A percentile compares a stretch with the other conserved stretches of the same genome.
phyloP scores from a whole-genome alignment of 2,329 filamentous ascomycete genomes.

The Aspergillus awamori region DNA sequence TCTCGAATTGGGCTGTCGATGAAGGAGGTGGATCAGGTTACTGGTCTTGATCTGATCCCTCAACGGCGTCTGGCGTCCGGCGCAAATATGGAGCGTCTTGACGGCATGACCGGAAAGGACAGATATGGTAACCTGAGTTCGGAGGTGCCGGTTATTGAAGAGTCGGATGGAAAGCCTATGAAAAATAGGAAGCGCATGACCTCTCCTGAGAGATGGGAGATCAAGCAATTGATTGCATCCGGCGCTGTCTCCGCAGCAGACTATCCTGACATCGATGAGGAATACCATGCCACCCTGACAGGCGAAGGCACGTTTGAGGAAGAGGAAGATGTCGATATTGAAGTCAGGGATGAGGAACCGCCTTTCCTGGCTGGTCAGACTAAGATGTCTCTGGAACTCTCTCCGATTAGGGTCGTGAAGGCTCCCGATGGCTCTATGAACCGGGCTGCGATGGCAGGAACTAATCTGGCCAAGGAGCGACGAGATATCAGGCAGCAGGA shows the following conservation, averaged over 20 bases:
- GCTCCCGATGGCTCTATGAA: conserved; percentile 98
- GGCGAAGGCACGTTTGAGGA: conserved; percentile 87
- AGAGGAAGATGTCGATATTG: conserved; percentile 96
- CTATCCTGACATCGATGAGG: conserved; percentile 91
- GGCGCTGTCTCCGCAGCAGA: conserved; percentile 91
- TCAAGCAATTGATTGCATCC: conserved; percentile 92
- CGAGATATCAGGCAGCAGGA: conserved; percentile 89
- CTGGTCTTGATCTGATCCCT: conserved; percentile 79
- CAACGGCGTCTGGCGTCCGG: conserved; percentile 80
- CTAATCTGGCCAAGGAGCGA: conserved; percentile 83
- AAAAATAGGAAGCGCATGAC: conserved; percentile 88
- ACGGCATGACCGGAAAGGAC: conserved; percentile 59
- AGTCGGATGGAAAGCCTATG: conserved; percentile 57
- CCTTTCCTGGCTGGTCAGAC: conserved; percentile 95
- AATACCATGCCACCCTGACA: conserved; percentile 83
- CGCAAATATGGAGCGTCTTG: conserved; percentile 82
- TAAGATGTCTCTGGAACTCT: conserved; percentile 91
- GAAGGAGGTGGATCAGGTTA: conserved; percentile 94
- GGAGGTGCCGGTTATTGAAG: conserved; percentile 66
- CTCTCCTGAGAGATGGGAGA: conserved; percentile 96
- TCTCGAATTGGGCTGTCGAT: conserved; percentile 85
- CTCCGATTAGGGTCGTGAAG: conserved; percentile 94
- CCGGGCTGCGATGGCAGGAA: conserved; percentile 91
- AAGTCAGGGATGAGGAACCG: conserved; percentile 93
- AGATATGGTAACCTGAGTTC: conserved; percentile 57